Evolutionary conservation across 768 basidiomycete species (phyloP), one percentile per base, ranked within the genome.

Genomic region (Suillus clintonianus): DNA sequence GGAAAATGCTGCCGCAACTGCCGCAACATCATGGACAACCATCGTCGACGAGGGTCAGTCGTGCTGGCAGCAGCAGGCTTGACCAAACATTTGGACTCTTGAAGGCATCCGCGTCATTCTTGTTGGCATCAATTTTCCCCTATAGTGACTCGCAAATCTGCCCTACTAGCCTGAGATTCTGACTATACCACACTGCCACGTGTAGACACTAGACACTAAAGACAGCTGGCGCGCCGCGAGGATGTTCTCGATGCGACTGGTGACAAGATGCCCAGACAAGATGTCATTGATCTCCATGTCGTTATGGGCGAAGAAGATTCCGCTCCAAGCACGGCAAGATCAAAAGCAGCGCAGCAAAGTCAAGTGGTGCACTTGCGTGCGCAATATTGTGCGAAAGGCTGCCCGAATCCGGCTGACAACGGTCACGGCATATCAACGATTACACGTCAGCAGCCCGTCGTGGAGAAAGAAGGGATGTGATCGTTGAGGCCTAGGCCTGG

Each of bases 221-320:
- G n/a, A n/a, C n/a, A 45, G 43, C n/a, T 4, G n/a, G n/a, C 72
- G 13, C 68, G 56, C 2, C 76, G 74, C 57, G 69, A 74, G 34
- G 62, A 64, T 8, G 50, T 67, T 4, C 36, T 70, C n/a, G 62
- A 65, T 8, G 65, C 55, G 32, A 71, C 54, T 11, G 71, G 72
- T 42, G 54, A 68, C 37, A 67, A 54, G n/a, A 77, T 78, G 22
- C 22, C 45, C 22, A 24, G 47, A 24, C 22, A 47, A 22, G 5
- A n/a, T n/a, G n/a, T n/a, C n/a, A n/a, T n/a, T n/a, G n/a, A 77
- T 58, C 71, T 42, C 5, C 42, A 67, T 27, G 61, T 76, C 39
- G 74, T 77, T 65, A 68, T 36, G 0, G 62, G 64, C 22, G 61
- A 47, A 3, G 61, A 47, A 3, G 71, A 77, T 57, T 73, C 67